A percentile compares a stretch with the other conserved stretches of the same genome.
Evolutionary conservation across 306 rosid species (phyloP).

Genomic region (Casuarina glauca): DNA sequence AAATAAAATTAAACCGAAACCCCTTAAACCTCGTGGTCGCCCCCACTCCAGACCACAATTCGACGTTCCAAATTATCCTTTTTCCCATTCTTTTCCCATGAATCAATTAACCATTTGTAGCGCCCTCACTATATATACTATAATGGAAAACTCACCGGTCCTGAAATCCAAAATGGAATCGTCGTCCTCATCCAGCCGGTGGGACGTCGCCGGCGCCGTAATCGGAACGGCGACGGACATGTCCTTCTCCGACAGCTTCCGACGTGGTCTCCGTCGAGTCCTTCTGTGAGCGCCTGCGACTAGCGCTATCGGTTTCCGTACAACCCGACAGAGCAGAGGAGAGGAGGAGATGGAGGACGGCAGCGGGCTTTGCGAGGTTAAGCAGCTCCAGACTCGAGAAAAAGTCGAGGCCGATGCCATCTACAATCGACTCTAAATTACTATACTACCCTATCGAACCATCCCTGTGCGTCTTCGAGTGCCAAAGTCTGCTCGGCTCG

Average conservation of each 20-base stretch:
- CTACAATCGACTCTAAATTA: neutral
- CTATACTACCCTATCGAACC: neutral
- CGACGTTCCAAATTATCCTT: neutral
- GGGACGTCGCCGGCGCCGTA: constrained; percentile 38
- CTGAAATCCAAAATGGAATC: constrained; percentile 48
- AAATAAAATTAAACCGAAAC: neutral
- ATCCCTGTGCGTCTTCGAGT: neutral
- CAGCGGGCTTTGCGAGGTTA: constrained; percentile 42
- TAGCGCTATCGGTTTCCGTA: constrained; percentile 18
- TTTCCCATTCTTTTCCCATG: neutral
- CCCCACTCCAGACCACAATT: neutral
- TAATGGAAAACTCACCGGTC: constrained; percentile 29
- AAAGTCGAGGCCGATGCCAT: constrained; percentile 32
- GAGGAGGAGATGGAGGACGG: constrained; percentile 21
- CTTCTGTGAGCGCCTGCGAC: constrained; percentile 25
- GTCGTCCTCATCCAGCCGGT: constrained; percentile 36
- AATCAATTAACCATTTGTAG: neutral
- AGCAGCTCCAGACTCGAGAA: constrained; percentile 42
- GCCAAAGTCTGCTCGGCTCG: neutral
- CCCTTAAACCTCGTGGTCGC: neutral
- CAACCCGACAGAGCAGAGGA: constrained; percentile 14
- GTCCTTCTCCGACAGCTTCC: constrained; percentile 35
- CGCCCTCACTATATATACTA: neutral
- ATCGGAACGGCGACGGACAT: constrained; percentile 48
- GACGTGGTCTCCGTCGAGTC: constrained; percentile 39